phyloP scores from a whole-genome alignment of 1,284 basidiomycete genomes.

The Phellinidium pouzarii region DNA sequence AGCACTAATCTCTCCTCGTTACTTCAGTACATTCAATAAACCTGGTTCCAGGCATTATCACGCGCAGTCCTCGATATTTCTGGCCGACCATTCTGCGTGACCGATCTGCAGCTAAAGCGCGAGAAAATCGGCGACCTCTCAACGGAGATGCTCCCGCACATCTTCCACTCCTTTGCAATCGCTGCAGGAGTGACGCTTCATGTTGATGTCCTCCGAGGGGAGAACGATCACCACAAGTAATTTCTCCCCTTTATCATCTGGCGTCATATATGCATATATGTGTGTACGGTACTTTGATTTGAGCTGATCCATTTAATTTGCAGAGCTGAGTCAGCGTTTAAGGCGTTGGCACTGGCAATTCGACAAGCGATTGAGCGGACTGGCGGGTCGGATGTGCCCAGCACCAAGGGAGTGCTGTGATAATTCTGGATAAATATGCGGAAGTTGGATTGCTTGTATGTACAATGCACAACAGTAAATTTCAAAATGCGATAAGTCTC shows the following conservation, averaged over 20 bases:
- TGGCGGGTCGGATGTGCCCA: constrained; percentile 88
- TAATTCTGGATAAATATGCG: constrained; percentile 18
- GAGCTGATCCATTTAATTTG: not conserved
- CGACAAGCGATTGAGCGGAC: constrained; percentile 89
- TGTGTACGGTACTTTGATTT: constrained; percentile 10
- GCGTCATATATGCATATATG: not conserved
- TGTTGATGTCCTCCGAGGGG: constrained; percentile 88
- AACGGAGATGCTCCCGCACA: constrained; percentile 95
- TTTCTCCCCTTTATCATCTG: constrained; percentile 25
- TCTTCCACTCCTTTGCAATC: constrained; percentile 91
- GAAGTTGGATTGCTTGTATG: not conserved
- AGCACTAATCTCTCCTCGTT: not conserved
- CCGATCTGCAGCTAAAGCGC: constrained; percentile 82
- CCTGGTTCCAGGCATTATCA: constrained; percentile 66
- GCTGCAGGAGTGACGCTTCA: constrained; percentile 89
- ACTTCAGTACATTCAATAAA: not conserved
- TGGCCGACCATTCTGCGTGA: constrained; percentile 91
- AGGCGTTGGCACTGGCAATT: constrained; percentile 93
- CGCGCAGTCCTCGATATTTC: constrained; percentile 98
- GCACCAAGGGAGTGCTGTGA: constrained; percentile 90
- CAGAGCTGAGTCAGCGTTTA: constrained; percentile 96
- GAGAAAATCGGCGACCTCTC: constrained; percentile 98
- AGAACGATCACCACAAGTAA: constrained; percentile 97
- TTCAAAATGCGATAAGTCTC: not conserved
- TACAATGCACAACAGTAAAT: not conserved